Evolutionary conservation across 345 rosid genomes (phyloP).

Genomic region (Salix dunnii): DNA sequence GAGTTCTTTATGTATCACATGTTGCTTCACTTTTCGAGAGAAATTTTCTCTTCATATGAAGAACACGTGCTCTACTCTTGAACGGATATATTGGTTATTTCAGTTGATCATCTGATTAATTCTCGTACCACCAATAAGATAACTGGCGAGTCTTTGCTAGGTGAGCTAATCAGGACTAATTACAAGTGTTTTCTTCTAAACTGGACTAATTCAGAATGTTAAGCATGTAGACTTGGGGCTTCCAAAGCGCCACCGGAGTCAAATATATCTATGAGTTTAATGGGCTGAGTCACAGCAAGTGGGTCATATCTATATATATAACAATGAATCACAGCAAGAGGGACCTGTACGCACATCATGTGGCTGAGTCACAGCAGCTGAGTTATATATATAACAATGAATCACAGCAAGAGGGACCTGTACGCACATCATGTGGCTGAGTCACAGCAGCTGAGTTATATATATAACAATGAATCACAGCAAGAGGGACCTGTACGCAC

Average conservation of each 20-base stretch:
- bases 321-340: too few relatives aligned
- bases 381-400: too few relatives aligned
- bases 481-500: too few relatives aligned
- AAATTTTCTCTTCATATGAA: background rate
- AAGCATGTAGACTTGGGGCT: background rate
- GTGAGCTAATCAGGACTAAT: background rate
- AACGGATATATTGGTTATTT: background rate
- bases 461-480: too few relatives aligned
- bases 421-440: too few relatives aligned
- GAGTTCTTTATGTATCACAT: background rate
- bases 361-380: too few relatives aligned
- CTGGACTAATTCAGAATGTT: background rate
- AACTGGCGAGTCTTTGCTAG: background rate
- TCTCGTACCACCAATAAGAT: background rate
- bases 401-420: too few relatives aligned
- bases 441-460: too few relatives aligned
- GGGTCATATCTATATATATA: too few relatives aligned
- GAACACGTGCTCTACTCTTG: background rate
- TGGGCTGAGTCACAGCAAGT: background rate
- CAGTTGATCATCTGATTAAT: background rate
- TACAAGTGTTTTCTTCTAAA: background rate
- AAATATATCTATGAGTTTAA: background rate
- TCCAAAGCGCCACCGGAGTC: background rate
- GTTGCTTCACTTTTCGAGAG: background rate
- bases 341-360: too few relatives aligned